Evolutionary conservation across 164 flowering plant genomes (phyloP).

Genomic region (Umbellularia californica): DNA sequence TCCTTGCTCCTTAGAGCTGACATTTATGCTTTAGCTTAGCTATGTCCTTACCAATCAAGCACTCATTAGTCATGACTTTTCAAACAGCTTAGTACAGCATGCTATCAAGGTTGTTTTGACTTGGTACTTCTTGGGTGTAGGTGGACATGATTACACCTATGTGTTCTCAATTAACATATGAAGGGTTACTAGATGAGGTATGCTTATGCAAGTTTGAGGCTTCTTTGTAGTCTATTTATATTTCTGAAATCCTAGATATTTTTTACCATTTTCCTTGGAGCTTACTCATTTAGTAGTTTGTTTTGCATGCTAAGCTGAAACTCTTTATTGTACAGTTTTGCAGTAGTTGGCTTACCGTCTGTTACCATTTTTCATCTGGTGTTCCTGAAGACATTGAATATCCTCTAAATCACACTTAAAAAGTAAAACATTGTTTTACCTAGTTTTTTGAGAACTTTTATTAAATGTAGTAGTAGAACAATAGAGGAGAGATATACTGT

Average conservation of each 20-base stretch:
- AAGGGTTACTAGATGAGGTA: constrained; percentile 97
- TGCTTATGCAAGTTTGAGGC: background rate
- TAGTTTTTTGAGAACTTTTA: no score
- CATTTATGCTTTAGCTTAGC: background rate
- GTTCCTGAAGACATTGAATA: background rate
- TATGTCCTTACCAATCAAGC: background rate
- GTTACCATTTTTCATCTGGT: background rate
- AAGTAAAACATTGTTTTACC: no score
- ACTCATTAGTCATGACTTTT: no score
- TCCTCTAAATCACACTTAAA: no score
- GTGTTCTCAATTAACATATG: constrained; percentile 92
- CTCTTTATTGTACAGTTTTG: background rate
- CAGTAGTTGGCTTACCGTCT: background rate
- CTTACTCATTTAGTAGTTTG: background rate
- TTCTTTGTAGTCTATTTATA: background rate
- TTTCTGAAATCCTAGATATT: background rate
- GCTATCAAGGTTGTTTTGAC: constrained; percentile 1
- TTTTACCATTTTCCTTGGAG: background rate
- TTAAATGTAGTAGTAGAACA: no score
- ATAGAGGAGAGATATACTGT: no score
- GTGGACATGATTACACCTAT: constrained; percentile 98
- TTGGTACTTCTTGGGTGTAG: constrained; percentile 32
- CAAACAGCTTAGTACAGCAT: background rate
- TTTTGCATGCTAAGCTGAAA: background rate
- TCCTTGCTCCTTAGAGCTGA: background rate